These are phyloP conservation scores for Talaromyces nanjingensis DNA, from an alignment of 495 filamentous ascomycete species.

Conservation along the genomic window DNA sequence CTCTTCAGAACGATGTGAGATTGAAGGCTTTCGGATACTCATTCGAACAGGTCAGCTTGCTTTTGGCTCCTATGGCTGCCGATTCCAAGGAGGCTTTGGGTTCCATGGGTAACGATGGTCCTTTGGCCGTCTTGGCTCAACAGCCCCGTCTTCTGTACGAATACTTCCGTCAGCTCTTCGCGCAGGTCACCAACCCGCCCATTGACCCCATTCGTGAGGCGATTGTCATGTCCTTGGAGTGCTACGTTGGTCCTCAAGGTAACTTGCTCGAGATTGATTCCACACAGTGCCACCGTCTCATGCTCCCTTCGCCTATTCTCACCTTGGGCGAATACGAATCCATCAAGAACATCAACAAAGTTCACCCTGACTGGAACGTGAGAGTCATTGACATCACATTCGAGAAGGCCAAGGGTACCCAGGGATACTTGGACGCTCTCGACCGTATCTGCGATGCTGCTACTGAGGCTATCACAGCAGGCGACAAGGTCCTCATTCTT, in stretches of 20 bases:
- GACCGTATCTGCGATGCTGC: slow-evolving; percentile 85
- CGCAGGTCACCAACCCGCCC: slow-evolving; percentile 97
- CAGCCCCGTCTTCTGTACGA: slow-evolving; percentile 91
- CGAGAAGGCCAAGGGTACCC: slow-evolving; percentile 75
- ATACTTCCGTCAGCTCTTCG: slow-evolving; percentile 98
- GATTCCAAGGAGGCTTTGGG: slow-evolving; percentile 99
- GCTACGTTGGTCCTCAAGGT: slow-evolving; percentile 95
- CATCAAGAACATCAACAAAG: slow-evolving; percentile 66
- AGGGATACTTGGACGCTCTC: slow-evolving; percentile 82
- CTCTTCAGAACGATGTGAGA: slow-evolving; percentile 77
- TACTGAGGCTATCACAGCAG: slow-evolving; percentile 76
- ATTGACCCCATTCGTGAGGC: slow-evolving; percentile 98
- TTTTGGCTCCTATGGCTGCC: slow-evolving; percentile 94
- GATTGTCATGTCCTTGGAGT: slow-evolving; percentile 97
- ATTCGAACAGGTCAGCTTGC: slow-evolving; percentile 90
- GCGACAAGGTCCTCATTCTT: slow-evolving; percentile 81
- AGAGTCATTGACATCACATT: slow-evolving; percentile 96
- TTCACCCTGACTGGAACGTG: slow-evolving; percentile 82
- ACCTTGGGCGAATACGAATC: slow-evolving; percentile 90
- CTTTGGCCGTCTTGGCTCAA: slow-evolving; percentile 82
- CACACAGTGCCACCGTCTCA: slow-evolving; percentile 78
- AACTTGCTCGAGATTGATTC: slow-evolving; percentile 95
- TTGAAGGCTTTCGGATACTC: slow-evolving; percentile 92
- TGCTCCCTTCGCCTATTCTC: slow-evolving; percentile 85
- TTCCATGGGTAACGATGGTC: slow-evolving; percentile 98